A percentile compares a stretch with the other conserved stretches of the same genome.
Conservation (phyloP, 164 flowering plant species). For the Protea cynaroides region DNA sequence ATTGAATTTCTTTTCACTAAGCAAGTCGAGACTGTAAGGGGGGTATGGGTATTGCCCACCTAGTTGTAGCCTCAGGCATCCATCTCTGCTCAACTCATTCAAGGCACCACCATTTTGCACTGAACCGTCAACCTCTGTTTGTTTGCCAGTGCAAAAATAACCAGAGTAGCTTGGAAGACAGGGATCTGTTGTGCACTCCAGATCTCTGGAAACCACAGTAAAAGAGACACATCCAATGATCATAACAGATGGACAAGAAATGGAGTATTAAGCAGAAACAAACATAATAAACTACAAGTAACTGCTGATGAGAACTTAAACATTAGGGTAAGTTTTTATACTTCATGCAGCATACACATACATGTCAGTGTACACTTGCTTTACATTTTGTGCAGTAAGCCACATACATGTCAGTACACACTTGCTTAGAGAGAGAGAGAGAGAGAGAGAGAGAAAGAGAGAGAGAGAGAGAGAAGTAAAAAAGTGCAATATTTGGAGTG, state of each 20-base stretch:
- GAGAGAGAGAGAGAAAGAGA: neutral
- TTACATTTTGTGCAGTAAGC: too few species aligned
- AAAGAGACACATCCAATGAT: neutral
- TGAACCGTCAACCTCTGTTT: constrained; percentile 34
- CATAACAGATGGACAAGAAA: neutral
- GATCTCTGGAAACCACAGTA: constrained; percentile 24
- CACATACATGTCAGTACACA: too few species aligned
- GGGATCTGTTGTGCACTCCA: constrained; percentile 37
- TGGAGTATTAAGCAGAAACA: neutral
- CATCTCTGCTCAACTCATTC: constrained; percentile 34
- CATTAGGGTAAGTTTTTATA: too few species aligned
- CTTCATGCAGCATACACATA: too few species aligned
- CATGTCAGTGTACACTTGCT: too few species aligned
- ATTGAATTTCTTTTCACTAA: constrained; percentile 30
- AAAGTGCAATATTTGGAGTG: too few species aligned
- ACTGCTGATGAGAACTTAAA: too few species aligned
- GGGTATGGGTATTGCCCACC: constrained; percentile 46
- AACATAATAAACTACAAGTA: too few species aligned
- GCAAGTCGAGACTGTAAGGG: constrained; percentile 30
- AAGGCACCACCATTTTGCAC: constrained; percentile 34
- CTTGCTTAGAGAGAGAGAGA: neutral
- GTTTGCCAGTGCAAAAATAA: constrained; percentile 35
- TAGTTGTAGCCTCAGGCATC: constrained; percentile 42
- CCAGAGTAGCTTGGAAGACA: constrained; percentile 44
- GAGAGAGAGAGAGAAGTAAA: neutral